These are phyloP conservation scores for Amaranthus cruentus DNA, from an alignment of 148 eudicot species.

Conservation along the genomic window DNA sequence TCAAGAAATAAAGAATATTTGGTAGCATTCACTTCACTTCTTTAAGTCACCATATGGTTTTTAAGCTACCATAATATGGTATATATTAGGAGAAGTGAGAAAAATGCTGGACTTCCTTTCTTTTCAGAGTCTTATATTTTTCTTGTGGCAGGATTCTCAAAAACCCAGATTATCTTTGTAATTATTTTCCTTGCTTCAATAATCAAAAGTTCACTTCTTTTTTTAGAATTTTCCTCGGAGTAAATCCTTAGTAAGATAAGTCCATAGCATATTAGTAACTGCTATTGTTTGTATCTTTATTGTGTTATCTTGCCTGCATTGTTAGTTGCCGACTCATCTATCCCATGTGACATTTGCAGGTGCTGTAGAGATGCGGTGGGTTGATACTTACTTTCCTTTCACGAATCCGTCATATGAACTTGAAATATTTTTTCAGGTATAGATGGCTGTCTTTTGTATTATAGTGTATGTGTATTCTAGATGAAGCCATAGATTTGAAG, in stretches of 20 bases:
- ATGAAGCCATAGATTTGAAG: no score
- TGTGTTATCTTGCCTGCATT: slow-evolving; percentile 2
- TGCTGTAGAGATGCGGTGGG: slow-evolving; percentile 98
- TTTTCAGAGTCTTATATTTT: background rate
- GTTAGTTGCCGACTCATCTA: background rate
- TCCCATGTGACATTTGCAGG: slow-evolving; percentile 40
- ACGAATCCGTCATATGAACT: slow-evolving; percentile 93
- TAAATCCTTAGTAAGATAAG: background rate
- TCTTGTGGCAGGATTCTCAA: background rate
- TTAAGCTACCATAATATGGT: no score
- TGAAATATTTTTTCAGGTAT: slow-evolving; percentile 94
- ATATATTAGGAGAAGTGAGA: background rate
- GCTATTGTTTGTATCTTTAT: background rate
- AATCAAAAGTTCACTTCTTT: background rate
- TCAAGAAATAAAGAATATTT: no score
- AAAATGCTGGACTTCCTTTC: background rate
- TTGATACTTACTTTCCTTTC: slow-evolving; percentile 96
- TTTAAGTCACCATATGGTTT: no score
- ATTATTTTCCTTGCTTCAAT: background rate
- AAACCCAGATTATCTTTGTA: no score
- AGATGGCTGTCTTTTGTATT: background rate
- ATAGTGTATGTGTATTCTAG: no score
- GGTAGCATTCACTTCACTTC: no score
- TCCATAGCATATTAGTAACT: background rate
- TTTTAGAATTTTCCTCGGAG: background rate